Conservation (phyloP, 352 stramenopile genomes). For the Pythium aphanidermatum region DNA sequence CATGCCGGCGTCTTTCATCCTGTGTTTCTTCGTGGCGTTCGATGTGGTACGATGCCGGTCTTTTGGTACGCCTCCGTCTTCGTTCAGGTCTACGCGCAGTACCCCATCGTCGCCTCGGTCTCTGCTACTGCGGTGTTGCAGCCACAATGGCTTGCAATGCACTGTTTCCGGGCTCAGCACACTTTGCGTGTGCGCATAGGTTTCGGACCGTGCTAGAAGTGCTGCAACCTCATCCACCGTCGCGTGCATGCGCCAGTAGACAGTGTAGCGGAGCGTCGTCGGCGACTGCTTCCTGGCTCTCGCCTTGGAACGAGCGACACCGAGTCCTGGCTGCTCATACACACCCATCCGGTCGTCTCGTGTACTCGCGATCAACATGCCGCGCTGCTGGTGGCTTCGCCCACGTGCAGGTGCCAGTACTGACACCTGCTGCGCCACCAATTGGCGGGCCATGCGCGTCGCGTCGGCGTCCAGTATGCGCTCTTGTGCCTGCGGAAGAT, state of each 20-base stretch:
- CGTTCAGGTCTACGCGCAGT: too few species aligned
- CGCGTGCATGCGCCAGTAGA: conserved; percentile 11
- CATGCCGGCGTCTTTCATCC: too few species aligned
- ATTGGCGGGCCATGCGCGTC: conserved; percentile 4
- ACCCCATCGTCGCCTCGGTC: too few species aligned
- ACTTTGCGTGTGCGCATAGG: conserved; percentile 3
- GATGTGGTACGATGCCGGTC: too few species aligned
- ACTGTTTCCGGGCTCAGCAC: conserved; percentile 17
- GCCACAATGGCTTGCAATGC: conserved; percentile 17
- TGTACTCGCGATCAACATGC: too few species aligned
- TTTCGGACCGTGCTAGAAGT: conserved; percentile 15
- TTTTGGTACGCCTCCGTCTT: too few species aligned
- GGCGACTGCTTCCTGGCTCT: conserved; percentile 1
- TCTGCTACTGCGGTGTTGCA: too few species aligned
- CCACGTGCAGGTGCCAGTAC: too few species aligned
- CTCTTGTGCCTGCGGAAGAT: conserved; percentile 10
- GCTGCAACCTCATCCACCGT: conserved; percentile 18
- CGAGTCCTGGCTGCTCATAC: conserved; percentile 8
- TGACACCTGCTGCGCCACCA: conserved; percentile 12
- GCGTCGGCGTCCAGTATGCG: conserved; percentile 9
- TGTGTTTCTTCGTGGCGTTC: too few species aligned
- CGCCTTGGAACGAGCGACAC: conserved; percentile 5
- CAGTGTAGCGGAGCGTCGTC: conserved; percentile 17
- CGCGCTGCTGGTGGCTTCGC: too few species aligned
- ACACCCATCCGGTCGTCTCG: conserved; percentile 14